Evolutionary conservation across 352 stramenopile genomes (phyloP), one percentile per base, ranked within the genome.

Genomic region (Globisporangium uncinulatum): DNA sequence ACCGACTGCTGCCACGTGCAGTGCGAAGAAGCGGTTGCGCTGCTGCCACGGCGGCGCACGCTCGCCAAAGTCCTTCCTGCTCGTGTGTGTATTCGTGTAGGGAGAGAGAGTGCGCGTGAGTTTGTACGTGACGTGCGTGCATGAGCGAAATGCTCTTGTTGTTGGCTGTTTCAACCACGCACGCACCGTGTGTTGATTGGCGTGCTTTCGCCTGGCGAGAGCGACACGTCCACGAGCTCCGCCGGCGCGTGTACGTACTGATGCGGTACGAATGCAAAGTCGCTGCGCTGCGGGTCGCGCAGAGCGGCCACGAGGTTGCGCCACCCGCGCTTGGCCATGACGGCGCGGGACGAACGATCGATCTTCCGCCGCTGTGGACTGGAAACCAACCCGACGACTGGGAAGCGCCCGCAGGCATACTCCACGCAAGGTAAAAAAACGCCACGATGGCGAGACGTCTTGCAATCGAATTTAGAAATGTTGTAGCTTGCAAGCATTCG

Each of bases 231-330:
- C 13, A 70, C 67, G 43, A 76, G 49, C 57, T 76, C 66, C 24
- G 61, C 24, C n/a, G 76, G 73, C 9, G 73, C 74, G 47, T 74
- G 70, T 19, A 90, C 74, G 65, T 92, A 89, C 54, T 89, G 78
- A 59, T 92, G 83, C 51, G 83, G 79, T 54, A 92, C 79, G 54
- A 92, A 92, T 10, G 80, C 82, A 61, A 89, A 92, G 57, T 89
- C 83, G 58, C 78, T 90, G 44, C 83, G 79, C 48, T 74, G 61
- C 9, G 83, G 83, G 32, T 90, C 78, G 1, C 74, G 69, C 61
- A 92, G 68, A 54, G 79, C 77, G 20, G 72, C 66, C 50, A 89
- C 71, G 37, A 92, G 70, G 51, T 71, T 83, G 59, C 72, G 78
- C 83, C 83, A 92, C 24, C 54, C 71, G 53, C 68, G 64, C 11